Percentiles rank a stretch among this genome's conserved stretches.
These are phyloP conservation scores for Kwoniella dejecticola DNA, from an alignment of 768 basidiomycete species.

Conservation along the genomic window DNA sequence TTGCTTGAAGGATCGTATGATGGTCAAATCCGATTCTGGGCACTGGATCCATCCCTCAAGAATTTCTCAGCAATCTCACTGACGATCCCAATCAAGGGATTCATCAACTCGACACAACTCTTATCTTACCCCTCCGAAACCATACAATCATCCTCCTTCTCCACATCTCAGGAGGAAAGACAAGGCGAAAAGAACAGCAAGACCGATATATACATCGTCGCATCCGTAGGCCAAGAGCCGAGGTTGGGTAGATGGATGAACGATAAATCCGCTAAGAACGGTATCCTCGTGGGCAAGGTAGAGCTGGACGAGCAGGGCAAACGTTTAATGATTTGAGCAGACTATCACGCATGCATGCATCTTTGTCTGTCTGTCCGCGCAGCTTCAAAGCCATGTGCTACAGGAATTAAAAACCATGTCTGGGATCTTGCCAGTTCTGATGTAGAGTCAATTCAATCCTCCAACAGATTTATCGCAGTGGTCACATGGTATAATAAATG, in stretches of 20 bases:
- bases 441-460: no score
- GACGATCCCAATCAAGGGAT: constrained; percentile 69
- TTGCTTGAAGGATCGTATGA: constrained; percentile 85
- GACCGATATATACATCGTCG: constrained; percentile 65
- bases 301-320: constrained; percentile 22
- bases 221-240: constrained; percentile 83
- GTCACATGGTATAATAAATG: no score
- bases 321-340: constrained; percentile 15
- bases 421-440: no score
- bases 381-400: no score
- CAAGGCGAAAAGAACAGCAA: constrained; percentile 21
- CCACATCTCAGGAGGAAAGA: constrained; percentile 1
- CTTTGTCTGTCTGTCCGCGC: no score
- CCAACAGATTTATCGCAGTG: no score
- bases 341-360: no score
- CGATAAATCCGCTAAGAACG: constrained; percentile 72
- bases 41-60: constrained; percentile 74
- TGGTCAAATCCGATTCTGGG: constrained; percentile 85
- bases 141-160: constrained; percentile 23
- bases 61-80: constrained; percentile 64
- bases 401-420: no score
- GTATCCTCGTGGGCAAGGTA: constrained; percentile 64
- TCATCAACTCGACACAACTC: constrained; percentile 88
- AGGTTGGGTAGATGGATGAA: constrained; percentile 85
- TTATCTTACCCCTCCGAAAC: constrained; percentile 61